A percentile compares a stretch with the other conserved stretches of the same genome.
Conservation (phyloP, 2,329 filamentous ascomycete species). For the Paracoccidioides lutzii region DNA sequence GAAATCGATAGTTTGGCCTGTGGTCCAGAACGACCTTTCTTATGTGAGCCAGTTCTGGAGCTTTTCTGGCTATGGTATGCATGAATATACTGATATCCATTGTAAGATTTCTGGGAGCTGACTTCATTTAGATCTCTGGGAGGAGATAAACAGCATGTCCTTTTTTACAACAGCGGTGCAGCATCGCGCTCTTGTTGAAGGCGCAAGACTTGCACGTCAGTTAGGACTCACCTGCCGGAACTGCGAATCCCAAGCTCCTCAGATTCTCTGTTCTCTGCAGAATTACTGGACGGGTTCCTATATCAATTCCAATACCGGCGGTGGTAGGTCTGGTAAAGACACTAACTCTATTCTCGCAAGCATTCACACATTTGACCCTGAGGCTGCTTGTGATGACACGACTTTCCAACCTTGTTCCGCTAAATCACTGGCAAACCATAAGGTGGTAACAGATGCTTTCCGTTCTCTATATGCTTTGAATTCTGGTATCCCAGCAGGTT, state of each 20-base stretch:
- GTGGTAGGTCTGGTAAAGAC: slow-evolving; percentile 54
- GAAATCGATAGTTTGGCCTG: slow-evolving; percentile 51
- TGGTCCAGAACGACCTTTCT: slow-evolving; percentile 59
- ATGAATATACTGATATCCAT: not conserved
- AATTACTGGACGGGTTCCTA: slow-evolving; percentile 59
- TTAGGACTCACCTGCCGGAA: slow-evolving; percentile 50
- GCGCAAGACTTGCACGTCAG: slow-evolving; percentile 48
- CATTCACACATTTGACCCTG: slow-evolving; percentile 58
- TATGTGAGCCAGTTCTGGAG: slow-evolving; percentile 65
- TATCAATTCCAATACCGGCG: slow-evolving; percentile 56
- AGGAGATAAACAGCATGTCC: slow-evolving; percentile 60
- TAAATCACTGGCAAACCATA: slow-evolving; percentile 58
- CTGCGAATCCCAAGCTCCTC: slow-evolving; percentile 53
- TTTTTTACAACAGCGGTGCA: slow-evolving; percentile 64
- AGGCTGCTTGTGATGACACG: slow-evolving; percentile 49
- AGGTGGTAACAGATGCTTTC: slow-evolving; percentile 63
- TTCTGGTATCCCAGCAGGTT: slow-evolving; percentile 45
- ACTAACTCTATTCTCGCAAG: slow-evolving; percentile 55
- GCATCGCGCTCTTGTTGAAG: slow-evolving; percentile 49
- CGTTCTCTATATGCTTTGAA: slow-evolving; percentile 59
- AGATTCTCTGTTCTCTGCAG: slow-evolving; percentile 60
- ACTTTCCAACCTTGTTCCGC: slow-evolving; percentile 69
- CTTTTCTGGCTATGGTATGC: slow-evolving; percentile 41
- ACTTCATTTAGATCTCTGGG: slow-evolving; percentile 50
- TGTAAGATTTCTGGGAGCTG: not conserved